Evolutionary conservation across 129 eudicot genomes (phyloP).

Genomic region (Escallonia rubra): DNA sequence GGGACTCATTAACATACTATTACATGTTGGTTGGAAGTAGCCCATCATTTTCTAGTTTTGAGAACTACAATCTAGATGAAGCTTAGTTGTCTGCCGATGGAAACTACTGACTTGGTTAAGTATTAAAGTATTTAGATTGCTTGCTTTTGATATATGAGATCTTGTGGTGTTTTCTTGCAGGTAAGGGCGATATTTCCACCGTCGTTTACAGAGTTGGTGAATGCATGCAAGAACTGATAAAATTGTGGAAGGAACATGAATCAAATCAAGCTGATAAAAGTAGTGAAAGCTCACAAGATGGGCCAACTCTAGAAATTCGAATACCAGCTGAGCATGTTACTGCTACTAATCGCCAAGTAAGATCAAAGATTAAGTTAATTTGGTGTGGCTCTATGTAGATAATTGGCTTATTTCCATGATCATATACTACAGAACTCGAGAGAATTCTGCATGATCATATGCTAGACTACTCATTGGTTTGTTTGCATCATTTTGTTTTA

Average conservation of each 20-base stretch:
- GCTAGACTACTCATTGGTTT: no score
- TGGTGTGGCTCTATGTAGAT: background rate
- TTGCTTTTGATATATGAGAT: slow-evolving; percentile 8
- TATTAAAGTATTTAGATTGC: background rate
- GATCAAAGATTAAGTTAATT: slow-evolving; percentile 1
- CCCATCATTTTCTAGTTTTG: background rate
- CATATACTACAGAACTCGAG: background rate
- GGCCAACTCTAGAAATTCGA: slow-evolving; percentile 83
- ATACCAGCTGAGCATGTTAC: slow-evolving; percentile 97
- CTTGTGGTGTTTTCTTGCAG: slow-evolving; percentile 36
- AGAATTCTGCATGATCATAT: background rate
- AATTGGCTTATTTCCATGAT: background rate
- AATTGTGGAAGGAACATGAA: slow-evolving; percentile 86
- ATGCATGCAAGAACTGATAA: slow-evolving; percentile 78
- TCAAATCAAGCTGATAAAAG: slow-evolving; percentile 44
- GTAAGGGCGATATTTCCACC: slow-evolving; percentile 57
- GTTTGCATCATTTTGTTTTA: no score
- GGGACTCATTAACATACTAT: no score
- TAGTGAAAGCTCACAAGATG: slow-evolving; percentile 40
- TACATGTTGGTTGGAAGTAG: no score
- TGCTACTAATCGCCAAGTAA: slow-evolving; percentile 98
- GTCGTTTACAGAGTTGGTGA: slow-evolving; percentile 91
- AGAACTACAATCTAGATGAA: background rate
- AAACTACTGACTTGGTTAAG: background rate
- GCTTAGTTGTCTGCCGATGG: background rate